Percentiles rank a stretch among this genome's conserved stretches.
Conservation (phyloP, 805 yeast genomes). For the Candida ficus region DNA sequence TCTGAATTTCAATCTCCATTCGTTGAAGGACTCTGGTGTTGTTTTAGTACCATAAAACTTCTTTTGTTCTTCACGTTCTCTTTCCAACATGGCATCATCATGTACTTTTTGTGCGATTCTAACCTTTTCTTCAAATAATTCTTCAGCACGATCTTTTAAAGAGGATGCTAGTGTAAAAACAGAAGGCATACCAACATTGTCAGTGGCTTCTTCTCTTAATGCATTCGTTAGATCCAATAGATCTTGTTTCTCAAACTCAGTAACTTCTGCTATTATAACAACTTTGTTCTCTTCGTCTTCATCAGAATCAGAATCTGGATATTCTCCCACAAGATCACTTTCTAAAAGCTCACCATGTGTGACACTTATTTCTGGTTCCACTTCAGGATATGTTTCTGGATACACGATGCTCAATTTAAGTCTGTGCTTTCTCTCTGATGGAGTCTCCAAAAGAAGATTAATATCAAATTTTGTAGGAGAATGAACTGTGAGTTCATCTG, state of each 20-base stretch:
- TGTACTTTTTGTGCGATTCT: slow-evolving; percentile 47
- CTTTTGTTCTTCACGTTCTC: slow-evolving; percentile 79
- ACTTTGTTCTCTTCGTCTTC: slow-evolving; percentile 42
- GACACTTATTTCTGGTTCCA: slow-evolving; percentile 54
- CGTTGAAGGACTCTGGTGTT: slow-evolving; percentile 64
- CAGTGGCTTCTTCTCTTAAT: slow-evolving; percentile 58
- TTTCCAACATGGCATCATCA: slow-evolving; percentile 52
- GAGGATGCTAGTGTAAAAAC: slow-evolving; percentile 73
- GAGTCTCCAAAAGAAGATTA: slow-evolving; percentile 60
- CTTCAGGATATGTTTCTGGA: slow-evolving; percentile 81
- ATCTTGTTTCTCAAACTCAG: slow-evolving; percentile 51
- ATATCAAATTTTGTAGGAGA: slow-evolving; percentile 48
- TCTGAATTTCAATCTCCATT: slow-evolving; percentile 72
- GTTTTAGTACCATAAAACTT: slow-evolving; percentile 91
- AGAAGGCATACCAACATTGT: slow-evolving; percentile 87
- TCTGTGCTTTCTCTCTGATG: slow-evolving; percentile 52
- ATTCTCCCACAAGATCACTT: slow-evolving; percentile 21
- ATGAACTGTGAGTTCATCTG: slow-evolving; percentile 63
- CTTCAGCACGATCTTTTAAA: slow-evolving; percentile 79
- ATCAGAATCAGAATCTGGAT: slow-evolving; percentile 33
- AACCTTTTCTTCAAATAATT: slow-evolving; percentile 54
- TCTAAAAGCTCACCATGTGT: slow-evolving; percentile 27
- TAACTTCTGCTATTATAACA: slow-evolving; percentile 49
- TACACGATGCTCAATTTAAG: slow-evolving; percentile 58
- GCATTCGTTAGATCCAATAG: slow-evolving; percentile 33